phyloP scores from a whole-genome alignment of 352 stramenopile species.

The Phytophthora agathidicida region DNA sequence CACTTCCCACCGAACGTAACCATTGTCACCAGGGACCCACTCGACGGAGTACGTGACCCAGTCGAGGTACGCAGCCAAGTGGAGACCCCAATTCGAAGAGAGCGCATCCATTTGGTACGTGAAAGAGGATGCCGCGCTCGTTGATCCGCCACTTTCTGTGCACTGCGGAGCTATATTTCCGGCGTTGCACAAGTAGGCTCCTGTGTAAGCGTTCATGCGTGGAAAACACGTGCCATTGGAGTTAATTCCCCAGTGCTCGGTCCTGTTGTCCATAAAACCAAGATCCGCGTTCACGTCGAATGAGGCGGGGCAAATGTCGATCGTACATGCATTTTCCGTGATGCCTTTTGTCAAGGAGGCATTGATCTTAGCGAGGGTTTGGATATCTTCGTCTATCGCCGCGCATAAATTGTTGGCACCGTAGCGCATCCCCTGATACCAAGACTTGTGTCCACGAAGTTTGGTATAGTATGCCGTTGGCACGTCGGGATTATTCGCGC shows the following conservation, averaged over 20 bases:
- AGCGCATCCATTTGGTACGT: slow-evolving; percentile 89
- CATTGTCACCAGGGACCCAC: slow-evolving; percentile 19
- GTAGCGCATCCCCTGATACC: slow-evolving; percentile 69
- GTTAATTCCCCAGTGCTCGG: slow-evolving; percentile 39
- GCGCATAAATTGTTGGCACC: slow-evolving; percentile 58
- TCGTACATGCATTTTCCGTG: slow-evolving; percentile 48
- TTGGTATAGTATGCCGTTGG: slow-evolving; percentile 39
- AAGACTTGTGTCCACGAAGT: slow-evolving; percentile 29
- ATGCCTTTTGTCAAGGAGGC: slow-evolving; percentile 37
- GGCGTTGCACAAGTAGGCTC: slow-evolving; percentile 50
- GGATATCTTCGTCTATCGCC: slow-evolving; percentile 5
- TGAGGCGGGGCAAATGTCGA: slow-evolving; percentile 43
- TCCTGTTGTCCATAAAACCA: slow-evolving; percentile 24
- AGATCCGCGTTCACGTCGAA: slow-evolving; percentile 51
- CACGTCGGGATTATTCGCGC: slow-evolving; percentile 48
- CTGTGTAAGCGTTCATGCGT: slow-evolving; percentile 57
- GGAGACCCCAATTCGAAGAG: slow-evolving; percentile 90
- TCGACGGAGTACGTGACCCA: slow-evolving; percentile 29
- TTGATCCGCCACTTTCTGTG: slow-evolving; percentile 30
- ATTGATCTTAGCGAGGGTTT: slow-evolving; percentile 29
- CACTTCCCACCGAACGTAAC: slow-evolving; percentile 29
- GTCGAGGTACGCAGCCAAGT: slow-evolving; percentile 69
- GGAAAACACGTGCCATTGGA: slow-evolving; percentile 61
- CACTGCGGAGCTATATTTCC: slow-evolving; percentile 38
- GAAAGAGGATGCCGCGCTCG: slow-evolving; percentile 31